Conservation (phyloP, 1,139 yeast species). For the Diutina neorugosa region DNA sequence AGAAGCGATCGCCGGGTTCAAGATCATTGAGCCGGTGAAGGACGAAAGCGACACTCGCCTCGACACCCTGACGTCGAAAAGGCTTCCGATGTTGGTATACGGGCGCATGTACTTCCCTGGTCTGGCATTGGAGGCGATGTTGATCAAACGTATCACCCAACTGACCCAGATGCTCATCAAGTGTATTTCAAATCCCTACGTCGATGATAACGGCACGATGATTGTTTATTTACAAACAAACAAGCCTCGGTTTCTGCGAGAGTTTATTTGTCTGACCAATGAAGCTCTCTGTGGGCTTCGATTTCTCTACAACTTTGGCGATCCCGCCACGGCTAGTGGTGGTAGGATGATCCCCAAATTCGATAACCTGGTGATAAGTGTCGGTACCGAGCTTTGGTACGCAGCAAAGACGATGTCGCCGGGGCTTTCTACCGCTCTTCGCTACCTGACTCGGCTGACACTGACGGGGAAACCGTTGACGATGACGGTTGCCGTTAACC, state of each 20-base stretch:
- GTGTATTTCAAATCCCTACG: slow-evolving; percentile 61
- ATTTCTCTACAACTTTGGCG: slow-evolving; percentile 59
- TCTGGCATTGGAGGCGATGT: slow-evolving; percentile 79
- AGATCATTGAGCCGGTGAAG: slow-evolving; percentile 16
- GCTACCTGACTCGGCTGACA: slow-evolving; percentile 81
- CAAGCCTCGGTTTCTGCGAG: slow-evolving; percentile 55
- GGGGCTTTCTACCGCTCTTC: slow-evolving; percentile 68
- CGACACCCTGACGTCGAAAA: neutral
- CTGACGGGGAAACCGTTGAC: slow-evolving; percentile 84
- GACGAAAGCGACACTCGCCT: slow-evolving; percentile 30
- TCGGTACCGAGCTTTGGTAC: slow-evolving; percentile 87
- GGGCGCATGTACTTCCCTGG: slow-evolving; percentile 89
- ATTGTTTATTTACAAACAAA: slow-evolving; percentile 67
- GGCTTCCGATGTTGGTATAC: slow-evolving; percentile 26
- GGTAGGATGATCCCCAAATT: slow-evolving; percentile 21
- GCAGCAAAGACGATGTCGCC: slow-evolving; percentile 72
- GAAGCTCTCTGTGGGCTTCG: slow-evolving; percentile 82
- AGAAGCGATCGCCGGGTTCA: slow-evolving; percentile 68
- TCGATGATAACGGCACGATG: slow-evolving; percentile 43
- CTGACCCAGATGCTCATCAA: slow-evolving; percentile 58
- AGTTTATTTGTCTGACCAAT: slow-evolving; percentile 75
- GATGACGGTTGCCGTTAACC: slow-evolving; percentile 79
- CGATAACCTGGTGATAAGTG: slow-evolving; percentile 38
- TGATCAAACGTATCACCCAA: slow-evolving; percentile 50
- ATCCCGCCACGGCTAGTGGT: slow-evolving; percentile 10